Evolutionary conservation across 1,139 yeast genomes (phyloP), one percentile per base, ranked within the genome.

Genomic region (Kodamaea plutei): DNA sequence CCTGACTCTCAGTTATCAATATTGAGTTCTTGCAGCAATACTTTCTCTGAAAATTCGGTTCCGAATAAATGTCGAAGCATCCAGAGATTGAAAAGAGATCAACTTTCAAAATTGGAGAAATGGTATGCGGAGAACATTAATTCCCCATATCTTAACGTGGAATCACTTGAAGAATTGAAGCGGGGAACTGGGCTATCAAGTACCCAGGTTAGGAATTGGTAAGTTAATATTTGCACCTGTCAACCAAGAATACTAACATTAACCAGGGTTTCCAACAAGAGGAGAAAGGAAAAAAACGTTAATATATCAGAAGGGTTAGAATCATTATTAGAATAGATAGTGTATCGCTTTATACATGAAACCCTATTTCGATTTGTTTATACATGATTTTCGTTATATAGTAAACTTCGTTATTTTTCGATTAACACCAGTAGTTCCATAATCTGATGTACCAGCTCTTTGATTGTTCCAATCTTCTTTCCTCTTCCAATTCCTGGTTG

Each of bases 401-500:
- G 20, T 17, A 17, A 17, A 17, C 11, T 15, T 21, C n/a, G n/a
- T n/a, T n/a, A n/a, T n/a, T n/a, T n/a, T n/a, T n/a, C n/a, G n/a
- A n/a, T 28, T 31, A 47, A 31, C 47, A 48, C 49, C 48, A 46
- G 22, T 33, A 37, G 9, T 36, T 33, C 46, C 44, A 49, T 15
- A 47, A 17, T 28, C 48, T 41, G 15, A 37, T 35, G 36, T 44
- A 41, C 25, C 41, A 19, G 15, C 52, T 47, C 38, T 39, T 42
- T n/a, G 23, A 29, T 18, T 26, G 32, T 16, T 37, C 27, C 3
- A 31, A 32, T 13, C 26, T 35, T 13, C 28, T 24, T 13, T 54
- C 61, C 22, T 48, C 54, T 6, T 39, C 47, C 13, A 50, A 34
- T 34, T 59, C 64, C 34, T 47, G 50, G 14, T 37, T 35, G 11